Evolutionary conservation across 169 alveolate genomes (phyloP).

Genomic region (Perkinsus olseni): DNA sequence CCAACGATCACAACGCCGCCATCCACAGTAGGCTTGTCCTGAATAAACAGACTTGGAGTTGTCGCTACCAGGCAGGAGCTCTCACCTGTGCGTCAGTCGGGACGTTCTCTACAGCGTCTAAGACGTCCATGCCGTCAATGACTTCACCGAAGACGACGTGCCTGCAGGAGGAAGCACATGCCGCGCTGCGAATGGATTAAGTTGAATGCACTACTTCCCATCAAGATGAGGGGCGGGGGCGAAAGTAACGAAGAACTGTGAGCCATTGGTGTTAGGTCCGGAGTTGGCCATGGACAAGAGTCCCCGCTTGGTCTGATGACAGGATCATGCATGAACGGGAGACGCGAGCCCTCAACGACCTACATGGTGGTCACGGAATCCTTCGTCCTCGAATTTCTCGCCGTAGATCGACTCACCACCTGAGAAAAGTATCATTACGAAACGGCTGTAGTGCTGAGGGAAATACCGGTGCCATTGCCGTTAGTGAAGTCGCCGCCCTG

Average conservation of each 20-base stretch:
- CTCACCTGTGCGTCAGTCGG: neutral
- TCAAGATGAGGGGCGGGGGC: constrained; percentile 52
- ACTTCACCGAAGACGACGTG: constrained; percentile 95
- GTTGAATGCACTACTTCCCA: neutral
- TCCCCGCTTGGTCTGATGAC: constrained; percentile 71
- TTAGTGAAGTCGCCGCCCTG: constrained; percentile 94
- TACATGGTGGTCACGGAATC: constrained; percentile 62
- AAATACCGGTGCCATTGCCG: constrained; percentile 78
- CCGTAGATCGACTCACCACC: constrained; percentile 97
- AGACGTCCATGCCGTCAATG: neutral
- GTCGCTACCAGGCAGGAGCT: neutral
- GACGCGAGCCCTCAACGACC: neutral
- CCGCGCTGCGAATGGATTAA: no score
- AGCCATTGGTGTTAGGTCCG: constrained; percentile 74
- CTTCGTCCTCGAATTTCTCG: constrained; percentile 82
- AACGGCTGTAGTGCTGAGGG: neutral
- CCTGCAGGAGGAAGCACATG: neutral
- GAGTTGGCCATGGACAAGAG: constrained; percentile 67
- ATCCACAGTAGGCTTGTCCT: neutral
- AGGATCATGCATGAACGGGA: constrained; percentile 8
- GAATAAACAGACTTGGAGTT: neutral
- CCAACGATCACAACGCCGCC: neutral
- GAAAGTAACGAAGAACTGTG: constrained; percentile 72
- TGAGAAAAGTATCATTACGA: constrained; percentile 11
- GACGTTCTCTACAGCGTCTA: neutral